Evolutionary conservation across 225 moss, liverwort and hornwort genomes (phyloP).

Genomic region (Anthoceros angustus): DNA sequence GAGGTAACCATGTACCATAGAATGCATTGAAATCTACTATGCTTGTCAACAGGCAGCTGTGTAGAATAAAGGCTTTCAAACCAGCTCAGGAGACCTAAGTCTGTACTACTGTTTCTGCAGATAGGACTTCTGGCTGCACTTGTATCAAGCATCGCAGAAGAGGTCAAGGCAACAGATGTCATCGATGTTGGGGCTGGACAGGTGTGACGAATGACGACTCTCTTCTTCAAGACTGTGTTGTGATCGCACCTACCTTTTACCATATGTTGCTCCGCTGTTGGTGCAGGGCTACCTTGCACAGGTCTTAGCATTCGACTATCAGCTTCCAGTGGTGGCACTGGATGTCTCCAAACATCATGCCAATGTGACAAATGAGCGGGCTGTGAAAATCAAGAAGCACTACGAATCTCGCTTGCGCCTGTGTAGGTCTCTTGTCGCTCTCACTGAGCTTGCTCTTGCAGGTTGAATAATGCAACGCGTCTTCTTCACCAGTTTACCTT

Average conservation of each 20-base stretch:
- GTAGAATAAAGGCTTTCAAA: neutral
- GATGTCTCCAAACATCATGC: slow-evolving; percentile 51
- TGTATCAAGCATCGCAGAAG: slow-evolving; percentile 24
- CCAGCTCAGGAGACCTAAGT: slow-evolving; percentile 6
- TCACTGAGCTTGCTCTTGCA: neutral
- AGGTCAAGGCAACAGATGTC: slow-evolving; percentile 22
- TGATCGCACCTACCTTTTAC: too few relatives aligned
- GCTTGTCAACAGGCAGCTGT: neutral
- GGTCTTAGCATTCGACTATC: slow-evolving; percentile 45
- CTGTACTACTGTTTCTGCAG: slow-evolving; percentile 15
- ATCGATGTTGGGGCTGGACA: slow-evolving; percentile 58
- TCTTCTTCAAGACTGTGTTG: too few relatives aligned
- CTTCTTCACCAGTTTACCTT: neutral
- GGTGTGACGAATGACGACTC: slow-evolving; percentile 9
- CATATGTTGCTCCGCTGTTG: neutral
- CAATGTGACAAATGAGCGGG: slow-evolving; percentile 44
- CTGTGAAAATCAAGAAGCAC: slow-evolving; percentile 37
- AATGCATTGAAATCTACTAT: slow-evolving; percentile 13
- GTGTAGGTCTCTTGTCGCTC: slow-evolving; percentile 6
- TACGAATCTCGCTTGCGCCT: slow-evolving; percentile 32
- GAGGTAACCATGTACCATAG: slow-evolving; percentile 24
- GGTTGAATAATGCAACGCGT: neutral
- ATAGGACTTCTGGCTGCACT: slow-evolving; percentile 32
- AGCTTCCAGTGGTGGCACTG: slow-evolving; percentile 31
- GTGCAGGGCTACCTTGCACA: slow-evolving; percentile 44